These are phyloP conservation scores for Penicillium cinerascens DNA, from an alignment of 495 filamentous ascomycete genomes.

Conservation along the genomic window DNA sequence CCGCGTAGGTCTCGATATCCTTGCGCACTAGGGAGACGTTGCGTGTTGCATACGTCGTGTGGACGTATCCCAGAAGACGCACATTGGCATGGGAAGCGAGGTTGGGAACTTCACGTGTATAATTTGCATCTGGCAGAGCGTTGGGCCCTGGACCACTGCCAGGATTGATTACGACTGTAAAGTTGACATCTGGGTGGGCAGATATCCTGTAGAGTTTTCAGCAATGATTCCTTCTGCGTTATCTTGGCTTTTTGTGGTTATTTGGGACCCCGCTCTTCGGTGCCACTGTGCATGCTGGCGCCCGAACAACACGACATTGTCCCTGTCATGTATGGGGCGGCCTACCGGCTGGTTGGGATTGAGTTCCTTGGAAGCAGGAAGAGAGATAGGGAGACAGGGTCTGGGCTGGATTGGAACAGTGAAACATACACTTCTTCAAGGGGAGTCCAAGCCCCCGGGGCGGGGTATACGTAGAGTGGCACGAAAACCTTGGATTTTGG, in stretches of 20 bases:
- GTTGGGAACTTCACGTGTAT: slow-evolving; percentile 44
- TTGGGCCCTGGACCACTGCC: slow-evolving; percentile 49
- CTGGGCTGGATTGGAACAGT: slow-evolving; percentile 16
- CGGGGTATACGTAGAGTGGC: slow-evolving; percentile 56
- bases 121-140: slow-evolving; percentile 47
- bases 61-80: slow-evolving; percentile 52
- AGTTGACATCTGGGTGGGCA: slow-evolving; percentile 43
- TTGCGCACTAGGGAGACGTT: slow-evolving; percentile 33
- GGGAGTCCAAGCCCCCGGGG: slow-evolving; percentile 47
- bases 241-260: slow-evolving; percentile 1
- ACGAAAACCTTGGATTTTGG: slow-evolving; percentile 47
- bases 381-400: slow-evolving; percentile 2
- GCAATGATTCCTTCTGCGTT: slow-evolving; percentile 6
- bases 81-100: slow-evolving; percentile 47
- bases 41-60: slow-evolving; percentile 47
- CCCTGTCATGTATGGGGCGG: slow-evolving; percentile 14
- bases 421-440: slow-evolving; percentile 45
- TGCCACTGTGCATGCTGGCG: slow-evolving; percentile 9
- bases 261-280: neutral
- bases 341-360: slow-evolving; percentile 24
- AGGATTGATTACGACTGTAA: slow-evolving; percentile 55
- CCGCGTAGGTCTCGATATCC: slow-evolving; percentile 48
- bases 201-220: slow-evolving; percentile 37
- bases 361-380: slow-evolving; percentile 9
- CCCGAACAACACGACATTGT: slow-evolving; percentile 3